These are phyloP conservation scores for Saksenaea vasiformis DNA, from an alignment of 371 early-diverging fungal genomes.

Conservation along the genomic window DNA sequence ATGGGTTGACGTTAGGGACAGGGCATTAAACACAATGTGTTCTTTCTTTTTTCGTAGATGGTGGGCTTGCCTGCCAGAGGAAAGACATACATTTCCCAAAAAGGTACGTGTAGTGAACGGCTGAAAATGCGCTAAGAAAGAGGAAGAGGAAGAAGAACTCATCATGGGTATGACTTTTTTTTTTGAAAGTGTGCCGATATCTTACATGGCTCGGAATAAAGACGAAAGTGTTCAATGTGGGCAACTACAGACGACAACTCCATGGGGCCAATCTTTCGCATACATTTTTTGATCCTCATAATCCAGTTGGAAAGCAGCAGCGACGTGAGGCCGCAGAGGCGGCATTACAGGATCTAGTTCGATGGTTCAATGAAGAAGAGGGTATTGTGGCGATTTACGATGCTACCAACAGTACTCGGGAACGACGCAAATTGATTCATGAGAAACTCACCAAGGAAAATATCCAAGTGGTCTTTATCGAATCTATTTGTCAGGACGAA, in stretches of 20 bases:
- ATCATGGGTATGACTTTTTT: too few species aligned
- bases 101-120: slow-evolving; percentile 60
- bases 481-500: slow-evolving; percentile 90
- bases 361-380: slow-evolving; percentile 81
- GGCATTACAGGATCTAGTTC: slow-evolving; percentile 88
- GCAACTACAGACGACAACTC: slow-evolving; percentile 86
- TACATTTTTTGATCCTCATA: slow-evolving; percentile 89
- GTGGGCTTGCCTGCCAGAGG: slow-evolving; percentile 91
- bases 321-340: slow-evolving; percentile 80
- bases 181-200: slow-evolving; percentile 69
- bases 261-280: slow-evolving; percentile 81
- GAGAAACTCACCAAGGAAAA: slow-evolving; percentile 64
- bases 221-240: slow-evolving; percentile 91
- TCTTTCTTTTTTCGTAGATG: too few species aligned
- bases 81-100: slow-evolving; percentile 90
- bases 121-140: too few species aligned
- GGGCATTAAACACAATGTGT: too few species aligned
- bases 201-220: slow-evolving; percentile 94
- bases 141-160: too few species aligned
- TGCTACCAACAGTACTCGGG: slow-evolving; percentile 93
- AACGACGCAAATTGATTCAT: slow-evolving; percentile 72
- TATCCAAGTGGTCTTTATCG: slow-evolving; percentile 93
- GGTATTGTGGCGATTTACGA: slow-evolving; percentile 92
- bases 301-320: slow-evolving; percentile 68
- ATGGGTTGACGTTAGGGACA: too few species aligned